Conservation (phyloP, 2,329 filamentous ascomycete species). For the Calonectria hongkongensis region DNA sequence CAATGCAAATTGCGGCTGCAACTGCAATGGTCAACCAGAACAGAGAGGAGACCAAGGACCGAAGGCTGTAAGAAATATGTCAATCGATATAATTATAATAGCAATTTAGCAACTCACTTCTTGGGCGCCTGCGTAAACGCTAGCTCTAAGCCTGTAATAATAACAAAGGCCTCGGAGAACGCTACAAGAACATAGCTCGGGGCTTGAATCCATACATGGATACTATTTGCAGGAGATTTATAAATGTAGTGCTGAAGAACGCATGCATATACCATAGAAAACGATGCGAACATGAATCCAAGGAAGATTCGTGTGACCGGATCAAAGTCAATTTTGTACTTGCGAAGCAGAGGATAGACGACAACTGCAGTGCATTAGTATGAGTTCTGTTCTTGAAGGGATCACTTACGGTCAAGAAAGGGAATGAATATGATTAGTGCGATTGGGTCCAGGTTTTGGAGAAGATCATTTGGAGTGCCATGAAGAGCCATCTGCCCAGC, state of each 20-base stretch:
- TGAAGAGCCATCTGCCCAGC: constrained; percentile 50
- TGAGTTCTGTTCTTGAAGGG: background rate
- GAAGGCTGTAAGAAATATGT: constrained; percentile 19
- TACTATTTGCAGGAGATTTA: constrained; percentile 41
- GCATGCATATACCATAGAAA: constrained; percentile 51
- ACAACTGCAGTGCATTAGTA: constrained; percentile 19
- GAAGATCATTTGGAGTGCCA: constrained; percentile 54
- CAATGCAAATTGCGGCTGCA: constrained; percentile 42
- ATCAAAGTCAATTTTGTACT: constrained; percentile 47
- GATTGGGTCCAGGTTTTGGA: constrained; percentile 55
- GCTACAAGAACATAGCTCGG: constrained; percentile 39
- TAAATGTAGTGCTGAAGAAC: constrained; percentile 50
- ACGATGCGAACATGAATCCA: constrained; percentile 50
- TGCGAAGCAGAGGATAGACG: constrained; percentile 48
- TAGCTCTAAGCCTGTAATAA: constrained; percentile 39
- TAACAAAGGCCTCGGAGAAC: constrained; percentile 40
- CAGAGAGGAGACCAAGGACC: constrained; percentile 37
- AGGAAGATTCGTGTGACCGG: constrained; percentile 49
- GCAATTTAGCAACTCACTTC: constrained; percentile 16
- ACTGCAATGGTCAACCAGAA: constrained; percentile 43
- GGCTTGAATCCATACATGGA: constrained; percentile 41
- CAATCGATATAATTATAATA: too few species aligned
- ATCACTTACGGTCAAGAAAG: constrained; percentile 50
- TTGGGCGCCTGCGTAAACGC: constrained; percentile 41
- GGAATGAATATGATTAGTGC: constrained; percentile 55